Evolutionary conservation across 768 basidiomycete species (phyloP), one percentile per base, ranked within the genome.

Genomic region (Boletus insuetus): DNA sequence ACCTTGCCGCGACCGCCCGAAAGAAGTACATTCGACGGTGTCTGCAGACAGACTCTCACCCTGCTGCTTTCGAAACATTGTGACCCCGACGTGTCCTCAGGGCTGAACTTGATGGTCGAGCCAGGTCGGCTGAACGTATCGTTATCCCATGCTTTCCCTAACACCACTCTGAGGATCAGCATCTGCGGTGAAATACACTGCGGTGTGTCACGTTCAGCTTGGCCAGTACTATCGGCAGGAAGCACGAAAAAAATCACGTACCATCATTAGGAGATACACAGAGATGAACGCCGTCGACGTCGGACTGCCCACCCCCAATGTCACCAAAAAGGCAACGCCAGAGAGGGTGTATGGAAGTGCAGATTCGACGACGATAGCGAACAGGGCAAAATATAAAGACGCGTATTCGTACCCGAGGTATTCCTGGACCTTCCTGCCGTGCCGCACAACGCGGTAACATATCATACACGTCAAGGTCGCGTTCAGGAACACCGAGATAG

Each of bases 181-280:
- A 61, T 49, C 29, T 64, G 65, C 4, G 64, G 60, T 17, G 65
- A 63, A 46, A 65, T 61, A 20, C 64, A 65, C 64, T 65, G 26
- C 19, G 22, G 26, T 3, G 22, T 37, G 22, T 24, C 31, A 7
- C 6, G 22, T 4, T 42, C 38, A 41, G 16, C 14, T 20, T 4
- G 29, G 19, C 29, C n/a, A 20, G 14, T 4, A 29, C 11, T 24
- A 38, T 24, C 17, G 38, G 7, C 32, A 34, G 32, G 31, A 24
- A 22, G 4, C 6, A 38, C 10, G 26, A 8, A 14, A 7, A 7
- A 39, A 17, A 41, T 5, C 4, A 38, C 54, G 12, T 10, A 66
- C 65, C 58, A 59, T 66, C 49, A 60, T 53, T 55, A 61, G 14
- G 22, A 61, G 13, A 14, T 66, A 59, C 11, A 66, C 46, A 3